Percentiles rank a stretch among this genome's conserved stretches.
Evolutionary conservation across 2,329 filamentous ascomycete genomes (phyloP).

Genomic region (Anisogramma anomala): DNA sequence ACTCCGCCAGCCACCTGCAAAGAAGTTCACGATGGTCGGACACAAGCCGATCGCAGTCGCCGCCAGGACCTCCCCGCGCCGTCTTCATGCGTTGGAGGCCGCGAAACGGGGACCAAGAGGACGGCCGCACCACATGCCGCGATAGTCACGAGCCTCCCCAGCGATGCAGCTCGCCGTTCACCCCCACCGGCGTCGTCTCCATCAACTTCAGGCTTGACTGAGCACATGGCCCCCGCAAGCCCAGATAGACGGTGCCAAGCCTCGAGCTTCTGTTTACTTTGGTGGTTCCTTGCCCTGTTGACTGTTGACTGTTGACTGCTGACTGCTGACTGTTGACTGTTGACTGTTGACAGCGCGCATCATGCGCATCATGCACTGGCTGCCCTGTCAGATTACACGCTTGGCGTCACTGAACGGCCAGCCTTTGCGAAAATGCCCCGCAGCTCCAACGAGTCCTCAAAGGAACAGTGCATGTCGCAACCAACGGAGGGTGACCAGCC

Average conservation of each 20-base stretch:
- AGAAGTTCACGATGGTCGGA: too few species aligned
- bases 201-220: background rate
- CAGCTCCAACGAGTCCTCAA: conserved; percentile 3
- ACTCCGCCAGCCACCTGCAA: too few species aligned
- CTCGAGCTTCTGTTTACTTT: too few species aligned
- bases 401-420: conserved; percentile 13
- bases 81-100: background rate
- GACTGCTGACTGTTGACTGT: too few species aligned
- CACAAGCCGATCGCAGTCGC: too few species aligned
- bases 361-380: conserved; percentile 16
- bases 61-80: conserved; percentile 1
- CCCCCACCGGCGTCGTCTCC: background rate
- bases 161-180: background rate
- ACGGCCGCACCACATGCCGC: background rate
- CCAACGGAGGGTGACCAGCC: too few species aligned
- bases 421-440: conserved; percentile 6
- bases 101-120: too few species aligned
- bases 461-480: conserved; percentile 4
- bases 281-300: too few species aligned
- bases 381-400: conserved; percentile 16
- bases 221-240: too few species aligned
- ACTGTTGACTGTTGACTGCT: too few species aligned
- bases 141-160: background rate
- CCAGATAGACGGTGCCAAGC: too few species aligned
- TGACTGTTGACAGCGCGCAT: conserved; percentile 13